Conservation (phyloP, 345 rosid species). For the Corymbia maculata region DNA sequence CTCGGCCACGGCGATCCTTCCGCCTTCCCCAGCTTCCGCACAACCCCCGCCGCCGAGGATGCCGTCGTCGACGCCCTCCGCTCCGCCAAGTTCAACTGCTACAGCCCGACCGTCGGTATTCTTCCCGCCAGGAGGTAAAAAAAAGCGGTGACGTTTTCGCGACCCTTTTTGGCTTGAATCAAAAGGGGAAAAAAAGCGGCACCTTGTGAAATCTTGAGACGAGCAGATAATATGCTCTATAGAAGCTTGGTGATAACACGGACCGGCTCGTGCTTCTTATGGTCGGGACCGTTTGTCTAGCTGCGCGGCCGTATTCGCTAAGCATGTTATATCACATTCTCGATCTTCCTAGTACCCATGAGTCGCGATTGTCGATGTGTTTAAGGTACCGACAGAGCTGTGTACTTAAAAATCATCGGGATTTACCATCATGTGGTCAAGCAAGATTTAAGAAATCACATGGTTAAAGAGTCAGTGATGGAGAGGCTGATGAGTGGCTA, state of each 20-base stretch:
- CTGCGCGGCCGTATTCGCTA: not conserved
- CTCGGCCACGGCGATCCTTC: slow-evolving; percentile 82
- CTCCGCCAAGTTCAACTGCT: slow-evolving; percentile 41
- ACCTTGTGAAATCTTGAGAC: not conserved
- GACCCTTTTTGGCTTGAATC: not conserved
- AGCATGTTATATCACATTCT: not conserved
- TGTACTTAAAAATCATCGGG: not conserved
- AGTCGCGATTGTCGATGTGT: not conserved
- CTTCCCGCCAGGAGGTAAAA: slow-evolving; percentile 56
- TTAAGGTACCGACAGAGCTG: not conserved
- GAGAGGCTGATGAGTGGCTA: not conserved
- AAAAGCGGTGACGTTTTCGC: not conserved
- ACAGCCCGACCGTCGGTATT: slow-evolving; percentile 37
- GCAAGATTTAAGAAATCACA: not conserved
- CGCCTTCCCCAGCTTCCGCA: slow-evolving; percentile 44
- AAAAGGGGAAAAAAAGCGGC: not conserved
- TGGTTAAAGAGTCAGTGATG: not conserved
- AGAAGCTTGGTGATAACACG: not conserved
- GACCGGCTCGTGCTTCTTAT: not conserved
- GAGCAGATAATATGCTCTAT: not conserved
- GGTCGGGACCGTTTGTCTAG: not conserved
- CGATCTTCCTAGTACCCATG: not conserved
- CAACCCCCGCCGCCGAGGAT: slow-evolving; percentile 38
- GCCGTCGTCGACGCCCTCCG: slow-evolving; percentile 39
- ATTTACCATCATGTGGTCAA: not conserved